Conservation (phyloP, 2,329 filamentous ascomycete genomes). For the Lasiodiplodia sp. region DNA sequence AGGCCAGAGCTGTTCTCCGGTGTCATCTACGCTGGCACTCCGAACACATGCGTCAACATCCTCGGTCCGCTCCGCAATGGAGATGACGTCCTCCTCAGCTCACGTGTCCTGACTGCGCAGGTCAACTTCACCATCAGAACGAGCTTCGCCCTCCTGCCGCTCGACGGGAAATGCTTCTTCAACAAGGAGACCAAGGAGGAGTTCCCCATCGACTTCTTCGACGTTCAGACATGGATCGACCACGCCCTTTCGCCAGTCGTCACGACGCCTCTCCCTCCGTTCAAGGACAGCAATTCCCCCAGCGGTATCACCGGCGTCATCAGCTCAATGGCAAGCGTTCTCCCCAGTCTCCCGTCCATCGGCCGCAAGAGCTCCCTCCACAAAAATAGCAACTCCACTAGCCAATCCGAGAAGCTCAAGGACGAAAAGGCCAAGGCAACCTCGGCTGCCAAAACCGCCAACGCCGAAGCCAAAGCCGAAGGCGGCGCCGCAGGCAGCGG, state of each 20-base stretch:
- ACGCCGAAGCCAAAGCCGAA: constrained; percentile 34
- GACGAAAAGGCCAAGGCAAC: constrained; percentile 31
- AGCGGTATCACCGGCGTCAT: constrained; percentile 53
- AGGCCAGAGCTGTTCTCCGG: constrained; percentile 85
- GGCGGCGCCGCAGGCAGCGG: constrained; percentile 41
- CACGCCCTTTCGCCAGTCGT: constrained; percentile 81
- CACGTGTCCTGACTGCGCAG: constrained; percentile 86
- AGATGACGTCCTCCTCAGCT: constrained; percentile 90
- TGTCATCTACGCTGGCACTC: constrained; percentile 84
- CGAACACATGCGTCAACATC: constrained; percentile 88
- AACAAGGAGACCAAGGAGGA: constrained; percentile 81
- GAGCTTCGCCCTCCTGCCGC: constrained; percentile 82
- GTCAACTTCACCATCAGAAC: constrained; percentile 93
- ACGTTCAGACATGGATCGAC: constrained; percentile 79
- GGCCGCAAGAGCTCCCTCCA: constrained; percentile 47
- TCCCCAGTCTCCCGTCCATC: constrained; percentile 46
- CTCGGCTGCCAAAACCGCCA: constrained; percentile 36
- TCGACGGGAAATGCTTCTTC: constrained; percentile 87
- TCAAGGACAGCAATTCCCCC: constrained; percentile 47
- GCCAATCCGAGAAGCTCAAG: constrained; percentile 27
- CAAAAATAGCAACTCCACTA: constrained; percentile 43
- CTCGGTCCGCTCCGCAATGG: constrained; percentile 88
- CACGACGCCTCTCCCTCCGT: constrained; percentile 68
- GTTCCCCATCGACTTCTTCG: constrained; percentile 85
- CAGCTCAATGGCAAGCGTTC: constrained; percentile 56